These are phyloP conservation scores for Strobilomyces dryophilus DNA, from an alignment of 768 basidiomycete genomes.

Conservation along the genomic window DNA sequence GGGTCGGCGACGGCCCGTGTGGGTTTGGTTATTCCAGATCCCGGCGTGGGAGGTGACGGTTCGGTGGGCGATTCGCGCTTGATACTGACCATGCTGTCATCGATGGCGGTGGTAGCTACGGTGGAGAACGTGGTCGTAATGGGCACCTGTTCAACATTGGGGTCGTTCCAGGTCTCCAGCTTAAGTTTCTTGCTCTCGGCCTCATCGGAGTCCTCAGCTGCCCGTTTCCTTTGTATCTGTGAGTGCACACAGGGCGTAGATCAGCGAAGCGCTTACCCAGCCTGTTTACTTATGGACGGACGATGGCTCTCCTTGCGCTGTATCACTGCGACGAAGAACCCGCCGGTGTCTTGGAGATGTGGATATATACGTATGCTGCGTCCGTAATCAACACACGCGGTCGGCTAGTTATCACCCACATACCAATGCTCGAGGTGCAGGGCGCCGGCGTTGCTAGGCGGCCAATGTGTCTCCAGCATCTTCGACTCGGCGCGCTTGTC, in stretches of 20 bases:
- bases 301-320: slow-evolving; percentile 40
- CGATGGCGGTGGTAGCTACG: slow-evolving; percentile 1
- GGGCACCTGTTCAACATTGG: not conserved
- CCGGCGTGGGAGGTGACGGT: not conserved
- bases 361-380: slow-evolving; percentile 85
- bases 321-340: slow-evolving; percentile 66
- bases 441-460: slow-evolving; percentile 57
- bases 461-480: slow-evolving; percentile 75
- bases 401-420: slow-evolving; percentile 12
- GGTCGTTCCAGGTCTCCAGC: slow-evolving; percentile 18
- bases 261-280: slow-evolving; percentile 9
- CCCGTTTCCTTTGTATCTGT: slow-evolving; percentile 40
- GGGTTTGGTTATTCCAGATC: not conserved
- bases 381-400: not conserved
- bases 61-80: slow-evolving; percentile 3
- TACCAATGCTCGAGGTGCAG: slow-evolving; percentile 75
- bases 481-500: slow-evolving; percentile 50
- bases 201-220: slow-evolving; percentile 35
- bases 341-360: slow-evolving; percentile 94
- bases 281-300: slow-evolving; percentile 1
- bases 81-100: not conserved
- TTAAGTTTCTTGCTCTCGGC: slow-evolving; percentile 50
- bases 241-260: not conserved
- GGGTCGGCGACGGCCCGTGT: slow-evolving; percentile 23
- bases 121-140: slow-evolving; percentile 5